Evolutionary conservation across 225 moss, liverwort and hornwort genomes (phyloP).

Genomic region (Physcomitrellopsis africana): DNA sequence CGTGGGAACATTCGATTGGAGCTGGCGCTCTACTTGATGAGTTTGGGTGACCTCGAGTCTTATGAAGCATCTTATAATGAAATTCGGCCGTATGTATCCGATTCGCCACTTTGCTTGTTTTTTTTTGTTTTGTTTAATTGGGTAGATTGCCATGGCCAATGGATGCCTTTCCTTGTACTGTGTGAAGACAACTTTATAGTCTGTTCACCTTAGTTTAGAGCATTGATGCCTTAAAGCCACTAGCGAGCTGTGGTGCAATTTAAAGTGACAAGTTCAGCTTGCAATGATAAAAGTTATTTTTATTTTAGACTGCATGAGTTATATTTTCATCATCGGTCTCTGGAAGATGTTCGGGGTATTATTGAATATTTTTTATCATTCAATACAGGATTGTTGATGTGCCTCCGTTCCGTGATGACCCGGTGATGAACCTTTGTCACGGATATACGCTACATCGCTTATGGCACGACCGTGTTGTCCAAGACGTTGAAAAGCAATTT

Average conservation of each 20-base stretch:
- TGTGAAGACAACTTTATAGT: not conserved
- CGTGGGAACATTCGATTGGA: conserved; percentile 81
- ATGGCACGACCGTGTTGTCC: conserved; percentile 74
- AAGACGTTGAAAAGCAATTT: conserved; percentile 62
- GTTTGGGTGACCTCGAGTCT: conserved; percentile 67
- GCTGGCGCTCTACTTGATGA: conserved; percentile 86
- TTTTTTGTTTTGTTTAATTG: conserved; percentile 2
- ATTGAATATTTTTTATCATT: conserved; percentile 16
- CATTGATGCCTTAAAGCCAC: not conserved
- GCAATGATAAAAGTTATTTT: not conserved
- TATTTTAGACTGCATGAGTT: not conserved
- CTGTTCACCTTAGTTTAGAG: conserved; percentile 20
- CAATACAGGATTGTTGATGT: conserved; percentile 78
- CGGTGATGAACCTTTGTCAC: conserved; percentile 79
- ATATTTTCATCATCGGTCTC: not conserved
- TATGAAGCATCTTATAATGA: conserved; percentile 92
- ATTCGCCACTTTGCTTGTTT: conserved; percentile 3
- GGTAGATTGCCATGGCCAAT: conserved; percentile 14
- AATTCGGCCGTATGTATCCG: conserved; percentile 74
- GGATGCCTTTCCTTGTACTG: conserved; percentile 10
- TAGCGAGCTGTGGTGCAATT: not conserved
- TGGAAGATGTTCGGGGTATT: not conserved
- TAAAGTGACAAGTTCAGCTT: conserved; percentile 10
- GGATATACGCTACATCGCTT: conserved; percentile 80
- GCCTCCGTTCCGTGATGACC: conserved; percentile 72